Conservation (phyloP, 2,329 filamentous ascomycete species). For the Alternaria sp. region DNA sequence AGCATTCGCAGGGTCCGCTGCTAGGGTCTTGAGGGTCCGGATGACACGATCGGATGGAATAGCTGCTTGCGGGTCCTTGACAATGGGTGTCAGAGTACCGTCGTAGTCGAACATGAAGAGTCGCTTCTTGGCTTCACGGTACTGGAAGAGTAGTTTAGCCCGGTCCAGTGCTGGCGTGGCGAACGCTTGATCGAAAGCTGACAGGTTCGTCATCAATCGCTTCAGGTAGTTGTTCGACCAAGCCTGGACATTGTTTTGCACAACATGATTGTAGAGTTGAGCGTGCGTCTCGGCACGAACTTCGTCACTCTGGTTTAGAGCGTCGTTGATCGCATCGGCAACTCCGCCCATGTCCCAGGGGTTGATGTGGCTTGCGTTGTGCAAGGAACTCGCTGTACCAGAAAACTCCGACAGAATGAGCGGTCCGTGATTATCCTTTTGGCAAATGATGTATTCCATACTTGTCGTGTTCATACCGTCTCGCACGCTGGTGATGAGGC, state of each 20-base stretch:
- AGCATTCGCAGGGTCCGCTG: conserved; percentile 78
- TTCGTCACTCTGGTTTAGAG: conserved; percentile 74
- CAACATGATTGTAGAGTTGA: conserved; percentile 82
- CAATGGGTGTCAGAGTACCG: conserved; percentile 92
- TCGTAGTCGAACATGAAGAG: conserved; percentile 99
- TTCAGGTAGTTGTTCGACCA: conserved; percentile 85
- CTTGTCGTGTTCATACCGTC: conserved; percentile 99
- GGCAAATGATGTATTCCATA: conserved; percentile 91
- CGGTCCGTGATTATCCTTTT: conserved; percentile 83
- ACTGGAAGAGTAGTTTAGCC: conserved; percentile 72
- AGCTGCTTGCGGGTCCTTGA: conserved; percentile 86
- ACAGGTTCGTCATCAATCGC: conserved; percentile 79
- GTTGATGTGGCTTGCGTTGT: conserved; percentile 92
- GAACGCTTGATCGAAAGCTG: conserved; percentile 74
- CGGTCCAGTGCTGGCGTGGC: conserved; percentile 84
- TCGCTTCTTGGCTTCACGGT: conserved; percentile 75
- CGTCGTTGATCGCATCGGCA: conserved; percentile 80
- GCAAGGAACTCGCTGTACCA: conserved; percentile 84
- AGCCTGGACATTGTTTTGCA: conserved; percentile 80
- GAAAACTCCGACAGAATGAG: conserved; percentile 97
- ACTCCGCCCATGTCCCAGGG: conserved; percentile 90
- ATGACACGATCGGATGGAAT: conserved; percentile 86
- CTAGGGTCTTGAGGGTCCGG: conserved; percentile 77
- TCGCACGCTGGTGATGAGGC: conserved; percentile 91
- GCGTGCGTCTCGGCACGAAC: conserved; percentile 72